A percentile compares a stretch with the other conserved stretches of the same genome.
Conservation (phyloP, 2,329 filamentous ascomycete genomes). For the Fusarium pseudoanthophilum region DNA sequence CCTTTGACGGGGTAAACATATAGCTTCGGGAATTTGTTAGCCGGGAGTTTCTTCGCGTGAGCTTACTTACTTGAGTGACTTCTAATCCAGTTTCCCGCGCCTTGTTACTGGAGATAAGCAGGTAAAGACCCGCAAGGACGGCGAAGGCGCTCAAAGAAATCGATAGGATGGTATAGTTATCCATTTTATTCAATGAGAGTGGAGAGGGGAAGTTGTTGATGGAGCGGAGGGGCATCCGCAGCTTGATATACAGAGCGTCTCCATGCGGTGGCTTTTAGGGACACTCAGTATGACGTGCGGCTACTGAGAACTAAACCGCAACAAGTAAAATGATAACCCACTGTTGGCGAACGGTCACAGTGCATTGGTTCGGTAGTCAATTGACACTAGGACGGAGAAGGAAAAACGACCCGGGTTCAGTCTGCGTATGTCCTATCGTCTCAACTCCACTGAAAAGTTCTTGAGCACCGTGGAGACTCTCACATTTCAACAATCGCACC, state of each 20-base stretch:
- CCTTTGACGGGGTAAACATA: constrained; percentile 42
- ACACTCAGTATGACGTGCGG: neutral
- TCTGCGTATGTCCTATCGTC: no score
- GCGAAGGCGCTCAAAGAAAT: neutral
- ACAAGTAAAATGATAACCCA: neutral
- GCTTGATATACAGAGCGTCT: neutral
- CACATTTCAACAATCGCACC: neutral
- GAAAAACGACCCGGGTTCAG: neutral
- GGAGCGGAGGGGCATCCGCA: neutral
- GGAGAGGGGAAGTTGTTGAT: neutral
- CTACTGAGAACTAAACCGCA: neutral
- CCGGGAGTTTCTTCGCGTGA: fast-evolving
- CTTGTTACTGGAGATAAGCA: neutral
- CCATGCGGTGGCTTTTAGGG: neutral
- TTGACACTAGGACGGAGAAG: neutral
- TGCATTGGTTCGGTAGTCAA: neutral
- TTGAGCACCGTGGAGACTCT: fast-evolving
- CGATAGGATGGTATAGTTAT: neutral
- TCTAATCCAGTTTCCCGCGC: constrained; percentile 7
- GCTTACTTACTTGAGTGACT: constrained; percentile 26
- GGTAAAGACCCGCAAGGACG: neutral
- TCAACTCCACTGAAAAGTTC: fast-evolving
- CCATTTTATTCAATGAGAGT: neutral
- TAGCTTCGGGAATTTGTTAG: constrained; percentile 14
- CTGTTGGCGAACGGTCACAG: neutral